Base-by-base conservation (phyloP, 2,329 filamentous ascomycete genomes). In the Colletotrichum sansevieriae region DNA sequence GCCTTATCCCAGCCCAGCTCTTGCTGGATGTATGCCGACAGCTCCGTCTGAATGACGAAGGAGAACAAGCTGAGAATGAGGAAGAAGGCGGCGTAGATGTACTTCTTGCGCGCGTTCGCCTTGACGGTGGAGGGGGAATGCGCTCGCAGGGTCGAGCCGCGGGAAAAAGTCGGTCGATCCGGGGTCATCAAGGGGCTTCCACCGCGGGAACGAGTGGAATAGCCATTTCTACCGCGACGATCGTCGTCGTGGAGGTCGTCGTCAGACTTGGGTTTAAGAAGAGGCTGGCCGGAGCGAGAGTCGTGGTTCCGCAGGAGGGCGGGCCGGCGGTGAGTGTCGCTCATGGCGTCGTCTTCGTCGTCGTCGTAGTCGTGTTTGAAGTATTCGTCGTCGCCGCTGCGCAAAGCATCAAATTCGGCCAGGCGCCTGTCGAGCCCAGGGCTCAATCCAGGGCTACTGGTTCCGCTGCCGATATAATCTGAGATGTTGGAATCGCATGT, bases 1-100 rank as follows among this genome's bases (percentile, higher is more conserved):
- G 96, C 93, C 83, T 99, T 99, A 82, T 97, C 89, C 96, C 96
- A 99, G 71, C 92, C 90, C 71, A 98, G 82, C 69, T 96, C 90
- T 78, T 95, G 91, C 82, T 98, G 95, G 70, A 99, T 96, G 81
- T 98, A 95, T 10, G 97, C 91, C 11, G 95, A 95, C 62, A 97
- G 94, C 84, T 98, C 95, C 3, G 96, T 98, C 86, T 99, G 96
- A 6, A 97, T 84, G 55, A 94, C 93, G 78, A 99, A 99, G 76
- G 92, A 92, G 68, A 97, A 83, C 76, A 99, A 84, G 76, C 92
- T 96, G 73, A 98, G 77, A 35, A 91, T 81, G 70, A 99, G 85
- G 80, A 98, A 98, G 73, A 94, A 88, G 59, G 88, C 91, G 2
- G 96, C 95, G 77, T 95, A 93, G 25, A 92, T 91, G 81, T 99